A percentile compares a stretch with the other conserved stretches of the same genome.
These are phyloP conservation scores for Penicillium sp. DNA, from an alignment of 2,329 filamentous ascomycete species.

Conservation along the genomic window DNA sequence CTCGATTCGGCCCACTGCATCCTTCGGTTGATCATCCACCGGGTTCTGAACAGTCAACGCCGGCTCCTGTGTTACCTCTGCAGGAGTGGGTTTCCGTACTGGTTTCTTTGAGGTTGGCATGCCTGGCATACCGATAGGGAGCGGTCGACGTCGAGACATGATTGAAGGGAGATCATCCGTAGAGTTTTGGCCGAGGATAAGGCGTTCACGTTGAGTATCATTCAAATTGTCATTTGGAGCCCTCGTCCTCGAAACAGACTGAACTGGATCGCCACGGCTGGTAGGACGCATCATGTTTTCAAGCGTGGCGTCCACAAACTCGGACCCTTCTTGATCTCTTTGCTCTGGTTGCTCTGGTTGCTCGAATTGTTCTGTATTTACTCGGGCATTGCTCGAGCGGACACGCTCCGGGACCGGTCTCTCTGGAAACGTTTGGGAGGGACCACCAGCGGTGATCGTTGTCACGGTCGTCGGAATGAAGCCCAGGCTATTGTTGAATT, in stretches of 20 bases:
- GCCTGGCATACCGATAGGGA: constrained; percentile 34
- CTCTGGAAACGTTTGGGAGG: constrained; percentile 24
- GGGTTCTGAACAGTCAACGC: constrained; percentile 61
- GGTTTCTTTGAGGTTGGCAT: constrained; percentile 38
- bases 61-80: constrained; percentile 30
- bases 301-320: constrained; percentile 36
- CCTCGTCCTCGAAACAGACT: neutral
- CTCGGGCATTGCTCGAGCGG: constrained; percentile 10
- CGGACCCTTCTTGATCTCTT: constrained; percentile 20
- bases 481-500: constrained; percentile 28
- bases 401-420: constrained; percentile 39
- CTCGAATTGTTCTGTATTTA: constrained; percentile 12
- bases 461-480: constrained; percentile 38
- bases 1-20: constrained; percentile 67
- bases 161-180: constrained; percentile 39
- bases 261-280: constrained; percentile 64
- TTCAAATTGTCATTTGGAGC: constrained; percentile 34
- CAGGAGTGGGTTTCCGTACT: constrained; percentile 49
- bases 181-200: constrained; percentile 37
- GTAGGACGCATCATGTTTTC: constrained; percentile 51
- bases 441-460: constrained; percentile 35
- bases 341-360: neutral
- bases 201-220: constrained; percentile 40
- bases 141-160: constrained; percentile 46
- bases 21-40: constrained; percentile 54